Evolutionary conservation across 2,329 filamentous ascomycete genomes (phyloP).

Genomic region (Aspergillus calidoustus): DNA sequence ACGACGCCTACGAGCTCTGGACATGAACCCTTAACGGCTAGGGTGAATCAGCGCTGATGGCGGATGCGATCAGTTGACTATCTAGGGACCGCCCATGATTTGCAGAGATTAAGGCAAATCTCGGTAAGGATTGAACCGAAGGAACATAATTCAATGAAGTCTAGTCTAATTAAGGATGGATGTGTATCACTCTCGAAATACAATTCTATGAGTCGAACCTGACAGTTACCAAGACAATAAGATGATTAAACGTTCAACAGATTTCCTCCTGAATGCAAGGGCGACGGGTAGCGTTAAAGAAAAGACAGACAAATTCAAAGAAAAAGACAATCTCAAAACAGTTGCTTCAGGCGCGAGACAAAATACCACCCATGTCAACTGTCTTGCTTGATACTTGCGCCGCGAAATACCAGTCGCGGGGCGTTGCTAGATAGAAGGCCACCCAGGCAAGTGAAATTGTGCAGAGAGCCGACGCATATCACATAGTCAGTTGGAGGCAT

Average conservation of each 20-base stretch:
- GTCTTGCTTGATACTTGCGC: not conserved
- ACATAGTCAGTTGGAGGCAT: constrained; percentile 4
- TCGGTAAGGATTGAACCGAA: not conserved
- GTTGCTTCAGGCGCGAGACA: constrained; percentile 1
- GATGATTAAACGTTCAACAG: constrained; percentile 3
- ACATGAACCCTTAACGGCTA: no score
- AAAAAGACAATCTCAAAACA: not conserved
- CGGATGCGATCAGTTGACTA: no score
- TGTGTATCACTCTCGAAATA: constrained; percentile 1
- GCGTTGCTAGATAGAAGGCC: constrained; percentile 1
- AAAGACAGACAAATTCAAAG: constrained; percentile 1
- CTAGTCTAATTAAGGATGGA: not conserved
- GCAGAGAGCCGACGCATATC: not conserved
- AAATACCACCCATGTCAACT: constrained; percentile 7
- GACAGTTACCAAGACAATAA: constrained; percentile 5
- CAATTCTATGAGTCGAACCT: constrained; percentile 18
- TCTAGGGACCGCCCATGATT: not conserved
- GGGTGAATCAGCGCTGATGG: no score
- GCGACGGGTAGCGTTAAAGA: not conserved
- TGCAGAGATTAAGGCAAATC: not conserved
- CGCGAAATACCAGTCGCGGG: constrained; percentile 4
- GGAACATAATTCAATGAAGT: not conserved
- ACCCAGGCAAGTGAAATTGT: not conserved
- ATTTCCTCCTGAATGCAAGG: constrained; percentile 10
- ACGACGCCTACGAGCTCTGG: no score